Evolutionary conservation across 768 basidiomycete genomes (phyloP), one percentile per base, ranked within the genome.

Genomic region (Kwoniella sp.): DNA sequence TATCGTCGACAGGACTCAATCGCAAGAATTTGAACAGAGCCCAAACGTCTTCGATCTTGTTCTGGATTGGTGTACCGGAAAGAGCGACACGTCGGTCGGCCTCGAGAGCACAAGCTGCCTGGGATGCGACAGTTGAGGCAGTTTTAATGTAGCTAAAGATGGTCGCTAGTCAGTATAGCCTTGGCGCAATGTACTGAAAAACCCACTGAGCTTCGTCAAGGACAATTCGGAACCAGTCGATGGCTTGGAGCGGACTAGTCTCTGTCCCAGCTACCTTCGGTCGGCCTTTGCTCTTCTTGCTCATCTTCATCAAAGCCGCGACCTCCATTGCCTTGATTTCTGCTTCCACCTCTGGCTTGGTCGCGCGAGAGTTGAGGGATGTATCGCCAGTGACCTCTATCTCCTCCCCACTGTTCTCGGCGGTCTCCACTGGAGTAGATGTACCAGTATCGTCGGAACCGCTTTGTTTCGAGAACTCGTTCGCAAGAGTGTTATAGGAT

Each of bases 21-120:
- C 93, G 89, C 58, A 99, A 82, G 82, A 99, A 98, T 81, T 96
- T 96, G 84, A 99, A 88, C 63, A 99, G 84, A 4, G 96, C 96
- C 80, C 89, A 98, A 54, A 99, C 89, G 76, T 99, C 96, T 81
- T 98, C 96, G 56, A 98, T 86, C 80, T 95, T 96, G 84, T 99
- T 99, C 82, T 99, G 96, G 37, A 99, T 92, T 1, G 96, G 96
- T 8, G 96, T 99, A 60, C 96, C 96, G n/a, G 94, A 94, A 44
- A 99, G 83, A 79, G 92, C 94, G 47, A 97, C 83, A 17, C 96
- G 88, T 56, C 96, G 88, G 76, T 97, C 91, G 17, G 96, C 92
- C 80, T 89, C 85, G 53, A 99, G 85, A 78, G 96, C 93, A 80
- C 96, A 98, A 13, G 90, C 93, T 7, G 96, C 96, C 60, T 91